Conservation (phyloP, 2,329 filamentous ascomycete genomes). For the Esteya vermicola region DNA sequence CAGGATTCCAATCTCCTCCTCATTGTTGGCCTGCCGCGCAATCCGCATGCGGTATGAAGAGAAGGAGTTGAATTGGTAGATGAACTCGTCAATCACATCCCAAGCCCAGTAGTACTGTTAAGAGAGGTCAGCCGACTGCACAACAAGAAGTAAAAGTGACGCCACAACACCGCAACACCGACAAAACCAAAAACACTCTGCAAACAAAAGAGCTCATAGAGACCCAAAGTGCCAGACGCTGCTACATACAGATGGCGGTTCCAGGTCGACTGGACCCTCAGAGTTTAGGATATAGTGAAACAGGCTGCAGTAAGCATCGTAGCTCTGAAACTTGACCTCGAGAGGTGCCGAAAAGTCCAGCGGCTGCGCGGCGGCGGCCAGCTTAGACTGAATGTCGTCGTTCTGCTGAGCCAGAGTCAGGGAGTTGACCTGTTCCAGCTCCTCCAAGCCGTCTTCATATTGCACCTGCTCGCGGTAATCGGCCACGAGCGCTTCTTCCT, state of each 20-base stretch:
- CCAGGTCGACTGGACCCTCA: constrained; percentile 93
- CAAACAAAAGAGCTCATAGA: too few relatives aligned
- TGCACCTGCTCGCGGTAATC: constrained; percentile 95
- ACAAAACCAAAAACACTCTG: too few relatives aligned
- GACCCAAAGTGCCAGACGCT: too few relatives aligned
- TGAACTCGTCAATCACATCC: constrained; percentile 99
- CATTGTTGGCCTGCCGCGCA: constrained; percentile 68
- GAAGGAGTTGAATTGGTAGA: constrained; percentile 99
- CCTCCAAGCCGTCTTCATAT: constrained; percentile 75
- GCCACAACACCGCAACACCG: too few relatives aligned
- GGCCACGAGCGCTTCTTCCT: constrained; percentile 90
- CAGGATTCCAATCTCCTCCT: constrained; percentile 82
- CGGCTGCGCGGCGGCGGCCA: constrained; percentile 83
- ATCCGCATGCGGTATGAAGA: constrained; percentile 91
- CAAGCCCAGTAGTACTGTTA: constrained; percentile 94
- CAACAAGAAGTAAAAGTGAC: too few relatives aligned
- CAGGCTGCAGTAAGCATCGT: constrained; percentile 97
- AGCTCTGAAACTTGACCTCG: constrained; percentile 95
- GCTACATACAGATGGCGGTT: constrained; percentile 66
- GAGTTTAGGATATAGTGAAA: constrained; percentile 99
- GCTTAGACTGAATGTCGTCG: constrained; percentile 86
- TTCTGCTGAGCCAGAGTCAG: constrained; percentile 58
- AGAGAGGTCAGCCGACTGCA: not conserved
- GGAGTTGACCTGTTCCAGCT: constrained; percentile 61
- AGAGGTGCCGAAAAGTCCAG: constrained; percentile 92